phyloP scores from a whole-genome alignment of 2,329 filamentous ascomycete species.

The Alternaria brassicae region DNA sequence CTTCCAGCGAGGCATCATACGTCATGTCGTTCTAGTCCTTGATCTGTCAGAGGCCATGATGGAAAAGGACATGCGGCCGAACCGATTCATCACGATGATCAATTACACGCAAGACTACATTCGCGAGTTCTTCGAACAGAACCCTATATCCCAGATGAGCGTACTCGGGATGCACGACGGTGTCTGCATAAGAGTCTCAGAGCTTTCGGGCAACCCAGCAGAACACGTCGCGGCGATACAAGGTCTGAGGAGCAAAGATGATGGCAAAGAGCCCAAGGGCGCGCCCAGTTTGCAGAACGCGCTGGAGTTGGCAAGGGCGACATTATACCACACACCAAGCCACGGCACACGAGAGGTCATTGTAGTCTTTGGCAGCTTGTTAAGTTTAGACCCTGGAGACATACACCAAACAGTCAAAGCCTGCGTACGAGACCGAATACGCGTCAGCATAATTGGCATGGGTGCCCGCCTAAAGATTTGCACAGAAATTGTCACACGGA shows the following conservation, averaged over 20 bases:
- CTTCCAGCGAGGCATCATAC: slow-evolving; percentile 93
- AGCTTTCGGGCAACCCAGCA: slow-evolving; percentile 88
- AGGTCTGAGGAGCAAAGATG: slow-evolving; percentile 68
- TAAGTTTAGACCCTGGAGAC: slow-evolving; percentile 91
- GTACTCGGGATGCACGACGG: slow-evolving; percentile 94
- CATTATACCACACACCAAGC: slow-evolving; percentile 88
- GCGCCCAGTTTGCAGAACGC: slow-evolving; percentile 80
- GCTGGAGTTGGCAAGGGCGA: slow-evolving; percentile 90
- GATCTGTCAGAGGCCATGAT: slow-evolving; percentile 94
- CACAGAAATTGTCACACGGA: slow-evolving; percentile 83
- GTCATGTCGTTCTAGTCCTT: slow-evolving; percentile 89
- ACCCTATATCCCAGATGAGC: slow-evolving; percentile 94
- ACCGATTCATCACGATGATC: slow-evolving; percentile 80
- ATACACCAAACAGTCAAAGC: slow-evolving; percentile 87
- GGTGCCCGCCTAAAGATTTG: slow-evolving; percentile 93
- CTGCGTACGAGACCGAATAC: slow-evolving; percentile 82
- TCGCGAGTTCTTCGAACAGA: slow-evolving; percentile 95
- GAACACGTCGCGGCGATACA: slow-evolving; percentile 83
- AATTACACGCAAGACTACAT: slow-evolving; percentile 88
- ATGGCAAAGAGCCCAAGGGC: slow-evolving; percentile 63
- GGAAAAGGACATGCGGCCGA: slow-evolving; percentile 93
- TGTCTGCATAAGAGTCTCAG: slow-evolving; percentile 81
- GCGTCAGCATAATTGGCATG: slow-evolving; percentile 87
- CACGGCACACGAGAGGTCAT: slow-evolving; percentile 94
- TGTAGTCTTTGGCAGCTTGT: slow-evolving; percentile 87